A percentile compares a stretch with the other conserved stretches of the same genome.
These are phyloP conservation scores for Alternaria ventricosa DNA, from an alignment of 2,329 filamentous ascomycete genomes.

Conservation along the genomic window DNA sequence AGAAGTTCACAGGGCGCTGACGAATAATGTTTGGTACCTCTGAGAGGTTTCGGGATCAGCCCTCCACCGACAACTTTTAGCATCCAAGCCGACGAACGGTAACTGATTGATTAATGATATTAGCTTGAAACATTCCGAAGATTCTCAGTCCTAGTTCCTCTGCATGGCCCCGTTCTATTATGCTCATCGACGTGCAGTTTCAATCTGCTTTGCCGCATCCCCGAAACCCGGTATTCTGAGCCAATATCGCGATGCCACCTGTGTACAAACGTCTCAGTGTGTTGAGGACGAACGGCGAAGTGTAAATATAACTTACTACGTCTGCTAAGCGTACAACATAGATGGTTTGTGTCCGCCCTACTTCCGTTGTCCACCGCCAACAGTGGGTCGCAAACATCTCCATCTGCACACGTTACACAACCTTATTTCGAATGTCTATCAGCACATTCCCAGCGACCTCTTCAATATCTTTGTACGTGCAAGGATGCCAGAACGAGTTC, in stretches of 20 bases:
- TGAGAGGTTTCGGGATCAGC: neutral
- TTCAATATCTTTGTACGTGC: no score
- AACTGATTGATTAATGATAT: neutral
- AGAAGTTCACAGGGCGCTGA: neutral
- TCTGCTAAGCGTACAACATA: neutral
- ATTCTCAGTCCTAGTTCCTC: neutral
- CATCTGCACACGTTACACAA: no score
- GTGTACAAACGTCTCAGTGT: neutral
- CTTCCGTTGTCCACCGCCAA: no score
- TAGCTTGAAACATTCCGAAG: neutral
- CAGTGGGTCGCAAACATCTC: no score
- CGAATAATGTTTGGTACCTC: neutral
- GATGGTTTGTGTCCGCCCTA: no score
- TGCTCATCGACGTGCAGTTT: neutral
- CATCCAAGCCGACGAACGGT: neutral
- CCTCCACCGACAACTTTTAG: neutral
- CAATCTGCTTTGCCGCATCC: neutral
- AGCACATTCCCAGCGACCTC: no score
- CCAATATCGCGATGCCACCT: neutral
- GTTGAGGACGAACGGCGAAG: neutral
- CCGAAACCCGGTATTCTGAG: neutral
- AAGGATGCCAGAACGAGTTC: no score
- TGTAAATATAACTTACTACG: neutral
- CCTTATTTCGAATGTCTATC: no score
- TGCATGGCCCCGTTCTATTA: neutral